These are phyloP conservation scores for Tricholoma bakamatsutake DNA, from an alignment of 768 basidiomycete species.

Conservation along the genomic window DNA sequence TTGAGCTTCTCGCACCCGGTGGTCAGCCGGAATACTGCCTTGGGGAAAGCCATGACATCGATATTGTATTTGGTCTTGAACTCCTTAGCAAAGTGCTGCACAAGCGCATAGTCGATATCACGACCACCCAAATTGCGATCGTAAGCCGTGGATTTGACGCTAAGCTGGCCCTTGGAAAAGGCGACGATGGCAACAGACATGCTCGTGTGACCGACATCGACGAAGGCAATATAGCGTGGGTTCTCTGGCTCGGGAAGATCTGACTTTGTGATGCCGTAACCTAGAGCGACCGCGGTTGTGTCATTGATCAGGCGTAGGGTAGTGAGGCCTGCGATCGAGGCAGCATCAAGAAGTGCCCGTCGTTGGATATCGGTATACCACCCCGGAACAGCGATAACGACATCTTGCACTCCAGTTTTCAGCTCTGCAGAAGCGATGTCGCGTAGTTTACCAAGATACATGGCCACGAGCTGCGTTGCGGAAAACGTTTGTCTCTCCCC, in stretches of 20 bases:
- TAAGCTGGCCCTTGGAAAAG: constrained; percentile 90
- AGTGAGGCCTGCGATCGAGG: constrained; percentile 84
- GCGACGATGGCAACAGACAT: constrained; percentile 84
- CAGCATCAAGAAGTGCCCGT: constrained; percentile 85
- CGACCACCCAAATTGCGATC: constrained; percentile 94
- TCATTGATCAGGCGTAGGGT: constrained; percentile 95
- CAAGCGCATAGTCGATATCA: constrained; percentile 90
- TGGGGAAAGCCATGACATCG: constrained; percentile 86
- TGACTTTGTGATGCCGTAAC: constrained; percentile 97
- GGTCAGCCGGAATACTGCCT: constrained; percentile 86
- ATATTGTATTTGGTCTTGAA: constrained; percentile 99
- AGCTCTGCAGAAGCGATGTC: constrained; percentile 85
- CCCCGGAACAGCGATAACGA: constrained; percentile 94
- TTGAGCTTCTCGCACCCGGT: constrained; percentile 92
- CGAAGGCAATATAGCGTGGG: constrained; percentile 85
- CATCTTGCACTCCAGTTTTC: constrained; percentile 80
- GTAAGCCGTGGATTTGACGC: constrained; percentile 83
- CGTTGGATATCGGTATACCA: constrained; percentile 96
- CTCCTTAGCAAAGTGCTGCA: constrained; percentile 82
- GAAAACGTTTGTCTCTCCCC: constrained; percentile 79
- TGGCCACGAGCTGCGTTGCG: constrained; percentile 86
- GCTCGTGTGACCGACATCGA: constrained; percentile 93
- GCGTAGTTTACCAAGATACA: constrained; percentile 86
- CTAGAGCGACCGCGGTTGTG: constrained; percentile 91
- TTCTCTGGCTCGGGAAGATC: constrained; percentile 84